Conservation (phyloP, 208 protist species). For the Leishmania aethiopica region DNA sequence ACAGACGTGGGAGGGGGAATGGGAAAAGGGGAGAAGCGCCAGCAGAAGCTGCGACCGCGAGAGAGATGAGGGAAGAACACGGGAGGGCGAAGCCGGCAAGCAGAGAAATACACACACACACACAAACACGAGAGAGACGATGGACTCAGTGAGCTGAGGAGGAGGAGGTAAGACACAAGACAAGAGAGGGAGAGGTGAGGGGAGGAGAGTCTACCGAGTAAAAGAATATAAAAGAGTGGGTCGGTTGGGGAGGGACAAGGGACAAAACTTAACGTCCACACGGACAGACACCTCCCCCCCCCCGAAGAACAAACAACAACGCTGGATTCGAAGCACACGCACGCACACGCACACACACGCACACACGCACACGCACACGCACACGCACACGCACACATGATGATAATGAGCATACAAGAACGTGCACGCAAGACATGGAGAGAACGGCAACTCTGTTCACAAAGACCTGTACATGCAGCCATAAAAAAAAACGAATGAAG, state of each 20-base stretch:
- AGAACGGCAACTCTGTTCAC: neutral
- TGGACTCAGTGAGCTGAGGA: neutral
- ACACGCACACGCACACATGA: neutral
- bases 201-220: neutral
- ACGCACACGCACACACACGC: neutral
- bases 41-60: too few species aligned
- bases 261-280: neutral
- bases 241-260: neutral
- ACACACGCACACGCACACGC: neutral
- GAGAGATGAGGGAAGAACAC: too few species aligned
- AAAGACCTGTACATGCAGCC: neutral
- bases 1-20: too few species aligned
- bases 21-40: too few species aligned
- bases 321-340: neutral
- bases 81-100: too few species aligned
- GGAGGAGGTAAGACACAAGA: neutral
- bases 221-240: neutral
- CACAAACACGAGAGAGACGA: neutral
- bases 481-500: too few species aligned
- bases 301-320: neutral
- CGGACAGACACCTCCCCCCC: neutral
- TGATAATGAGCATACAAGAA: neutral
- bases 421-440: neutral
- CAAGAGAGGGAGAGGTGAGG: neutral
- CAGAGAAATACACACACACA: too few species aligned